Evolutionary conservation across 2,329 filamentous ascomycete species (phyloP).

Genomic region (Berkeleyomyces basicola): DNA sequence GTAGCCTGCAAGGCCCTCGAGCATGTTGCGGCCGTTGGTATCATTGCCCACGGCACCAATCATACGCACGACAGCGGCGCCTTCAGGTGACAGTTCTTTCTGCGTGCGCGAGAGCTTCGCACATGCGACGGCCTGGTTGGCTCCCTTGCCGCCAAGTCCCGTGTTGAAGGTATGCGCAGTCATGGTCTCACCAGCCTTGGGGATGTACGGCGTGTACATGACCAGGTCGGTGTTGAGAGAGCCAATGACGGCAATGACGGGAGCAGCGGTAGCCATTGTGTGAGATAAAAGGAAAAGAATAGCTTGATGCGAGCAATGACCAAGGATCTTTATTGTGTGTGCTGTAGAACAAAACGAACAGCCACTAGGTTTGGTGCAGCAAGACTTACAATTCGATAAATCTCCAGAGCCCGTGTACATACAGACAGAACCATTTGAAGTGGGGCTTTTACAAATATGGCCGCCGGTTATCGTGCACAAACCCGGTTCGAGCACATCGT

Average conservation of each 20-base stretch:
- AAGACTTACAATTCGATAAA: neutral
- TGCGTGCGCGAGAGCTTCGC: slow-evolving; percentile 31
- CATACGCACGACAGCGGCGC: slow-evolving; percentile 29
- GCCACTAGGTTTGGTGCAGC: too few species aligned
- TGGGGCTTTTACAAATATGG: neutral
- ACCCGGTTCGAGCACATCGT: neutral
- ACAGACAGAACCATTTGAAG: neutral
- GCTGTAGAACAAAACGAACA: neutral
- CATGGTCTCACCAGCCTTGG: slow-evolving; percentile 51
- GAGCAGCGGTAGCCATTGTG: neutral
- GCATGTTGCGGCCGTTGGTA: slow-evolving; percentile 22
- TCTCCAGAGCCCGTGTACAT: neutral
- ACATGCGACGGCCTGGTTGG: slow-evolving; percentile 57
- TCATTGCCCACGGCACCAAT: slow-evolving; percentile 40
- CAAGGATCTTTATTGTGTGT: neutral
- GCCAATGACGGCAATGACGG: slow-evolving; percentile 48
- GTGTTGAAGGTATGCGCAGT: slow-evolving; percentile 38
- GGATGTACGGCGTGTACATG: slow-evolving; percentile 50
- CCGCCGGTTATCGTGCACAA: slow-evolving; percentile 1
- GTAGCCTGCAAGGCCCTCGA: slow-evolving; percentile 28
- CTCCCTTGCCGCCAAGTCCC: slow-evolving; percentile 48
- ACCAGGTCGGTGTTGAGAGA: slow-evolving; percentile 61
- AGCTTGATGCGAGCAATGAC: neutral
- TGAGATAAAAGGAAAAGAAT: neutral
- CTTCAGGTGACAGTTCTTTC: neutral